phyloP scores from a whole-genome alignment of 352 stramenopile genomes.

The Globisporangium irregulare region DNA sequence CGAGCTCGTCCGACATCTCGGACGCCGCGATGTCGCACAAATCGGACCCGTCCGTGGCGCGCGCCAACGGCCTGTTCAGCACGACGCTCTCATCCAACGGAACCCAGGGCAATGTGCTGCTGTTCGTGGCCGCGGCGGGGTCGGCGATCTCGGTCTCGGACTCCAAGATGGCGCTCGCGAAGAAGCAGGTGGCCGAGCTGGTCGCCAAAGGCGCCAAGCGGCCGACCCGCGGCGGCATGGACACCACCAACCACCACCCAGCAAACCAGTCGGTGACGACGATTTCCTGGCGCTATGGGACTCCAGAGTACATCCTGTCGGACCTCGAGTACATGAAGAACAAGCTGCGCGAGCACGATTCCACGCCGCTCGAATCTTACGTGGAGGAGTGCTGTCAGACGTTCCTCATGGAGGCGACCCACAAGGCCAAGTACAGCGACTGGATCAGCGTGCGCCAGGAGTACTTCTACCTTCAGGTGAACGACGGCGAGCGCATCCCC shows the following conservation, averaged over 20 bases:
- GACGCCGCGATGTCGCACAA: neutral
- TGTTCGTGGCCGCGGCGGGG: slow-evolving; percentile 67
- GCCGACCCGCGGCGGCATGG: slow-evolving; percentile 43
- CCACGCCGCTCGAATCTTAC: slow-evolving; percentile 63
- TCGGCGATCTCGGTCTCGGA: slow-evolving; percentile 69
- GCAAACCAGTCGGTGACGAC: slow-evolving; percentile 15
- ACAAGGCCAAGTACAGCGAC: slow-evolving; percentile 55
- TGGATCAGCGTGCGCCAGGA: slow-evolving; percentile 62
- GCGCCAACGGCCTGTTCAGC: slow-evolving; percentile 28
- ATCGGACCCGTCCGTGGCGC: slow-evolving; percentile 24
- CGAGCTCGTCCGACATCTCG: slow-evolving; percentile 22
- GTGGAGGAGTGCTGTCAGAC: slow-evolving; percentile 73
- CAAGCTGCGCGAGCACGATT: slow-evolving; percentile 49
- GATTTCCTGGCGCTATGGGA: slow-evolving; percentile 57
- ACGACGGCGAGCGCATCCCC: slow-evolving; percentile 48
- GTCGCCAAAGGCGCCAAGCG: slow-evolving; percentile 48
- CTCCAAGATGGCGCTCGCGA: slow-evolving; percentile 50
- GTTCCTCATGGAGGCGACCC: slow-evolving; percentile 78
- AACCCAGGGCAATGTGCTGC: slow-evolving; percentile 53
- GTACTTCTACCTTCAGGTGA: slow-evolving; percentile 70
- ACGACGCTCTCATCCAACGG: slow-evolving; percentile 24
- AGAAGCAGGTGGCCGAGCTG: slow-evolving; percentile 56
- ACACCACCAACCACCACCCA: slow-evolving; percentile 13
- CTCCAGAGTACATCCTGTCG: slow-evolving; percentile 68
- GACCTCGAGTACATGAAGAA: slow-evolving; percentile 73